Base-by-base conservation (phyloP, 768 basidiomycete species). In the Lyophyllum shimeji region DNA sequence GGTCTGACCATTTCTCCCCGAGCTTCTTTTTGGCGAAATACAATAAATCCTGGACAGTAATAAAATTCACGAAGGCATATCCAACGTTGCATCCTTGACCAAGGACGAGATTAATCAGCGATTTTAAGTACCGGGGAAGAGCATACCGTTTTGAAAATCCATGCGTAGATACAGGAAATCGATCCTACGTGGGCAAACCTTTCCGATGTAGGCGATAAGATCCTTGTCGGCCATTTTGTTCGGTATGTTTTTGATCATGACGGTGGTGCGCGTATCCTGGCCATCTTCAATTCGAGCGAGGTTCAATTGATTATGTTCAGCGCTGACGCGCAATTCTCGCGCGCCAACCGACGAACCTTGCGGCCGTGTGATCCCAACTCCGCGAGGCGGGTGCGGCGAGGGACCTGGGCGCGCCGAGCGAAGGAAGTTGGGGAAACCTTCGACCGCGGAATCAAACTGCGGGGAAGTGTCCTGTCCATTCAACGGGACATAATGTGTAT, bases 181-280 rank as follows among this genome's bases (percentile, higher is more conserved):
- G 57, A 90, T 89, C 53, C 78, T 78, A 40, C 89, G 76, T n/a
- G 84, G 82, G 67, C 87, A 89, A 23, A 90, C 89, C 58, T 82
- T 80, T 49, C 72, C 79, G 58, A 90, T 90, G 63, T 83, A 93
- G 37, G 71, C 70, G 56, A 85, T 75, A 63, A 92, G 66, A 60
- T 92, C 88, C 64, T 76, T 79, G 70, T 91, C 88, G 58, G 78
- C 87, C 89, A 92, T 90, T 70, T 94, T 93, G 72, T 95, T 95
- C 2, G 93, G 93, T 44, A 95, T 90, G 65, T 95, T 95, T 73
- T 94, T 93, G 59, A 91, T 84, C 89, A 92, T 93, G 46, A 93
- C 85, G 25, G 92, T 93, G 31, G 90, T 91, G 29, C 92, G 79
- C 33, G 86, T 91, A 62, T 93, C 91, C 56, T 78, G 69, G 4